Evolutionary conservation across 352 stramenopile genomes (phyloP).

Genomic region (Phytophthora colocasiae): DNA sequence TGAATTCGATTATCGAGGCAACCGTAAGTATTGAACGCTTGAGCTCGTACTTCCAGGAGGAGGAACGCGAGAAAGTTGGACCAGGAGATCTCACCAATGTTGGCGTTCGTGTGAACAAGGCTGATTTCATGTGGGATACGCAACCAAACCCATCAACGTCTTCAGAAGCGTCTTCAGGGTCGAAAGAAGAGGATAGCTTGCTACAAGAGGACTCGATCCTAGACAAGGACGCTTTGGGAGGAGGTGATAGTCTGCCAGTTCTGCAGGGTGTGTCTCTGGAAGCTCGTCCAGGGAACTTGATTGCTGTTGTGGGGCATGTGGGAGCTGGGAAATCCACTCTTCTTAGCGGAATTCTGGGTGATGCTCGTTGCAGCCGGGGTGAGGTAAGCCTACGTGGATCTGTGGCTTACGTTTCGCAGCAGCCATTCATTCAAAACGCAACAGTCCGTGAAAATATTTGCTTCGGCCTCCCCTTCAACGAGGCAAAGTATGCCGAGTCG

Average conservation of each 20-base stretch:
- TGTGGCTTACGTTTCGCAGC: conserved; percentile 95
- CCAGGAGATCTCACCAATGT: conserved; percentile 72
- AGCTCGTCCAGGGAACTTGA: conserved; percentile 62
- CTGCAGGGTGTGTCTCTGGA: conserved; percentile 73
- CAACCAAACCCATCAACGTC: conserved; percentile 38
- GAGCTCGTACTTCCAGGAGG: conserved; percentile 59
- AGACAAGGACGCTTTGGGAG: conserved; percentile 23
- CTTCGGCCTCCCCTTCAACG: conserved; percentile 90
- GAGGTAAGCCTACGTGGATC: conserved; percentile 80
- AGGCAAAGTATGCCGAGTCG: conserved; percentile 61
- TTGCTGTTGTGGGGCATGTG: conserved; percentile 68
- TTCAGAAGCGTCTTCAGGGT: conserved; percentile 23
- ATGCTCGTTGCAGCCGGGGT: conserved; percentile 59
- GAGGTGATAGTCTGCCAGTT: conserved; percentile 30
- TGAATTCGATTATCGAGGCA: conserved; percentile 96
- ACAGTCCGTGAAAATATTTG: conserved; percentile 97
- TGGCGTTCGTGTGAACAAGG: conserved; percentile 46
- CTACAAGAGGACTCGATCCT: conserved; percentile 39
- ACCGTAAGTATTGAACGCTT: conserved; percentile 72
- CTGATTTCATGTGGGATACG: conserved; percentile 74
- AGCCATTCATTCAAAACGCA: conserved; percentile 98
- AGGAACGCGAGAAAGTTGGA: conserved; percentile 73
- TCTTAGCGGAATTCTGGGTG: conserved; percentile 63
- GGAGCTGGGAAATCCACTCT: conserved; percentile 80
- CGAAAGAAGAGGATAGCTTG: conserved; percentile 38